A percentile compares a stretch with the other conserved stretches of the same genome.
These are phyloP conservation scores for Immersiella caudata DNA, from an alignment of 495 filamentous ascomycete species.

Conservation along the genomic window DNA sequence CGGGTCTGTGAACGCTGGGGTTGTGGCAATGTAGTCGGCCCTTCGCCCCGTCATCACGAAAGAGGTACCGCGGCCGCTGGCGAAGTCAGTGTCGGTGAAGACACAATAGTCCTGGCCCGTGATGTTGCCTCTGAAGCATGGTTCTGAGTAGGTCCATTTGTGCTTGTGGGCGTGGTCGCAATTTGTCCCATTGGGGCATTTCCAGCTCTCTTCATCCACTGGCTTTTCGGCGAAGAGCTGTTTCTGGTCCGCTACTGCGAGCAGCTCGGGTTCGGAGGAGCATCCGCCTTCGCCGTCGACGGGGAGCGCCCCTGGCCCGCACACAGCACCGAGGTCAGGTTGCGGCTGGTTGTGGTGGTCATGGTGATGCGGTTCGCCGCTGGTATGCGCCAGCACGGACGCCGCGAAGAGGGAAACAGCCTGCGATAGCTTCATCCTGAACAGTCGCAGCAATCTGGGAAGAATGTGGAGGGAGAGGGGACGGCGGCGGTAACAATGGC, in stretches of 20 bases:
- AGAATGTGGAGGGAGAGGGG: background rate
- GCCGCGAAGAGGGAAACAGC: background rate
- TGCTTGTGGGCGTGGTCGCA: constrained; percentile 21
- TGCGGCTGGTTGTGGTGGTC: constrained; percentile 9
- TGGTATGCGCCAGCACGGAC: constrained; percentile 11
- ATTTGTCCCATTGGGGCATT: constrained; percentile 24
- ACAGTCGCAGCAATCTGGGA: background rate
- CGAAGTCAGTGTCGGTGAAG: constrained; percentile 38
- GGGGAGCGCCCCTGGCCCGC: constrained; percentile 14
- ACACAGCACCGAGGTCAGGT: constrained; percentile 13
- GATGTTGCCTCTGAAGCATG: constrained; percentile 30
- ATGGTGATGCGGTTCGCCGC: constrained; percentile 1
- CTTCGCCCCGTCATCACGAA: constrained; percentile 34
- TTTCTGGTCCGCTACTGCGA: constrained; percentile 5
- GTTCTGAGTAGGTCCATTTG: constrained; percentile 33
- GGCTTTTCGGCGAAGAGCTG: constrained; percentile 4
- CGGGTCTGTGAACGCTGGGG: constrained; percentile 31
- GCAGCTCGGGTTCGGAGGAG: constrained; percentile 6
- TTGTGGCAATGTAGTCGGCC: constrained; percentile 30
- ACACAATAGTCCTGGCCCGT: constrained; percentile 31
- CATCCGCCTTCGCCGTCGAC: constrained; percentile 14
- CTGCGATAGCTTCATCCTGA: constrained; percentile 19
- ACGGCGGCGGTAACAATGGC: background rate
- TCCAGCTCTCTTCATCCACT: background rate
- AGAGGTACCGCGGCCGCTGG: constrained; percentile 37